A percentile compares a stretch with the other conserved stretches of the same genome.
phyloP scores from a whole-genome alignment of 805 yeast species.

The Vanderwaltozyma polyspora region DNA sequence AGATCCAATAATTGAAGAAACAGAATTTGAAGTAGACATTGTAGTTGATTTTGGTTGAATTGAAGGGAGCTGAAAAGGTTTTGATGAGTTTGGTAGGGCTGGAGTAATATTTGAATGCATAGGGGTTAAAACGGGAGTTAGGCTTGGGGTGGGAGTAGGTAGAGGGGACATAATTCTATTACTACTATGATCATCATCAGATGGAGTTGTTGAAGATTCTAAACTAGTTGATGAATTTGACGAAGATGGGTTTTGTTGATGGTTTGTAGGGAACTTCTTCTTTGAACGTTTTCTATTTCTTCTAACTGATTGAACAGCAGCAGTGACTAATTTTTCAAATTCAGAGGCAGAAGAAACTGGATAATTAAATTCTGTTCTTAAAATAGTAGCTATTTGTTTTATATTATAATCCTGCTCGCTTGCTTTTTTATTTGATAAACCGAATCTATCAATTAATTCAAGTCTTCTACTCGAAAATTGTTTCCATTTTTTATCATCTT shows the following conservation, averaged over 20 bases:
- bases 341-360: constrained; percentile 48
- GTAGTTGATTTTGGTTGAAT: constrained; percentile 1
- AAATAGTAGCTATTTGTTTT: constrained; percentile 59
- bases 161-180: constrained; percentile 2
- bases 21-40: not conserved
- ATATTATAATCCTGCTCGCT: constrained; percentile 86
- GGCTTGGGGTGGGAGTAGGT: not conserved
- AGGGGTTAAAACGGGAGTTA: constrained; percentile 1
- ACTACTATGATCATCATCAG: constrained; percentile 1
- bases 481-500: constrained; percentile 80
- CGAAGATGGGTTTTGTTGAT: not conserved
- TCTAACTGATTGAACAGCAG: constrained; percentile 88
- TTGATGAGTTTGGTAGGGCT: not conserved
- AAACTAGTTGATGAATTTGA: constrained; percentile 1
- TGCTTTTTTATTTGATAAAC: constrained; percentile 58
- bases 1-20: not conserved
- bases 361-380: constrained; percentile 71
- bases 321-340: constrained; percentile 81
- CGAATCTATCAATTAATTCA: constrained; percentile 72
- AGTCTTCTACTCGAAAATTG: constrained; percentile 81
- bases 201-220: constrained; percentile 1
- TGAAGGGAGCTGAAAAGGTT: constrained; percentile 3
- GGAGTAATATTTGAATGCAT: constrained; percentile 1
- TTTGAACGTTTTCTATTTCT: constrained; percentile 68
- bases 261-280: constrained; percentile 18